Evolutionary conservation across 1,284 basidiomycete species (phyloP), one percentile per base, ranked within the genome.

Genomic region (Cutaneotrichosporon mucoides): DNA sequence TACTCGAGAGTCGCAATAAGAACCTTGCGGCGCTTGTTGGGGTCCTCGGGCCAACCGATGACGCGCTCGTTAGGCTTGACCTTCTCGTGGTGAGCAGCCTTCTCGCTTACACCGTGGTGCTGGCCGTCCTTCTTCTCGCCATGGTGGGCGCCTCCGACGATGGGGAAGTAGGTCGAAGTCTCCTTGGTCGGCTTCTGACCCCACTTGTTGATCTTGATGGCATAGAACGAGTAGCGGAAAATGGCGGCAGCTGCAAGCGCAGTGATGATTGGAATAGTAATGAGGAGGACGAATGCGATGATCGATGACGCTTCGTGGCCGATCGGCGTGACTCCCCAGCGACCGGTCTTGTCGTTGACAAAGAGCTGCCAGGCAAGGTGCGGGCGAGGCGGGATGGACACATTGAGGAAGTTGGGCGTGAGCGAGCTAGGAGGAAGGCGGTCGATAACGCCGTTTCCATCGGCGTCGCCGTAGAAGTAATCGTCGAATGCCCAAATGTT

Each of bases 211-310:
- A 92, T 87, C 76, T 85, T 91, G 81, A 95, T 94, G 24, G 90
- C 89, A 73, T 95, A 95, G 84, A 95, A 95, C 10, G 88, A 88
- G 87, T 89, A 92, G 84, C 92, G 89, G 84, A 95, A 95, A 78
- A 91, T 79, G 56, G 87, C 75, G 41, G 91, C 90, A 5, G 92
- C 90, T 55, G 89, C 81, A 12, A 85, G 82, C 62, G 86, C 92
- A 16, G 92, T 93, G 76, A 93, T 83, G 65, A 92, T 78, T 6
- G 92, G 92, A 62, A 94, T 90, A 42, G 85, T 73, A 44, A 89
- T 81, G 48, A 94, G 82, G 37, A 94, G 83, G 2, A 86, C 89
- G 72, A 88, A 95, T 82, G 90, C 88, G 77, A 88, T 85, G 40
- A 88, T 90, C 36, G 86, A 90, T 38, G 92, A 83, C 13, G 82